Conservation (phyloP, 2,329 filamentous ascomycete genomes). For the Chrysosphaeria jannelii region DNA sequence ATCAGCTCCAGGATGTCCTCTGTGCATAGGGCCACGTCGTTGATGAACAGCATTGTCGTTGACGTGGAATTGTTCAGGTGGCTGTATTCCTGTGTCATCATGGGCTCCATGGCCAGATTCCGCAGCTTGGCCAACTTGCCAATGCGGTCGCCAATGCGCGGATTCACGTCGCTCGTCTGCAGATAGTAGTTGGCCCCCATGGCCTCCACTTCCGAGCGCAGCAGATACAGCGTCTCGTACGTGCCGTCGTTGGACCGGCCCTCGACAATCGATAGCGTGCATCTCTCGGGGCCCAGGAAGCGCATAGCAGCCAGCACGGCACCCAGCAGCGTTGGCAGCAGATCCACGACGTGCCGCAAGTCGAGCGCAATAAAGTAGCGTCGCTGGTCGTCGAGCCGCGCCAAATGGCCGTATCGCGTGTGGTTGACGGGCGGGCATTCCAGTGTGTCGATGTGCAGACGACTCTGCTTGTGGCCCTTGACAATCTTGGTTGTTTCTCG, state of each 20-base stretch:
- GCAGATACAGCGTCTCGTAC: constrained; percentile 14
- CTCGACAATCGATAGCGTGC: constrained; percentile 23
- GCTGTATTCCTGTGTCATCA: constrained; percentile 13
- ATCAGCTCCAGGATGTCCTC: constrained; percentile 27
- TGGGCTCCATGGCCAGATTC: constrained; percentile 34
- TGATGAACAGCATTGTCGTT: constrained; percentile 19
- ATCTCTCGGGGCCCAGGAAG: constrained; percentile 15
- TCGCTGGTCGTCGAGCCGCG: too few relatives aligned
- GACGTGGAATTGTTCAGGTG: constrained; percentile 6
- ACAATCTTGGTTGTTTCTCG: too few relatives aligned
- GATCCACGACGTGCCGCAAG: constrained; percentile 12
- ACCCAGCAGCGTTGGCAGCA: constrained; percentile 20
- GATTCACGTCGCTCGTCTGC: constrained; percentile 12
- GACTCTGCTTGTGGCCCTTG: too few relatives aligned
- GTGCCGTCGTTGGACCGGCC: constrained; percentile 24
- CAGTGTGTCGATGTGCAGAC: too few relatives aligned
- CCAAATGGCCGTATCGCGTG: too few relatives aligned
- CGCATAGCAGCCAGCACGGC: constrained; percentile 12
- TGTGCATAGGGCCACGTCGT: constrained; percentile 20
- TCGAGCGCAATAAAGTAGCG: constrained; percentile 25
- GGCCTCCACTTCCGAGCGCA: constrained; percentile 11
- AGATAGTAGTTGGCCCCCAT: constrained; percentile 14
- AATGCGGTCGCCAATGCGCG: constrained; percentile 20
- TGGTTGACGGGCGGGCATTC: too few relatives aligned
- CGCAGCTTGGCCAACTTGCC: constrained; percentile 42